Conservation (phyloP, 2,329 filamentous ascomycete species). For the Chrysoporthe puriensis region DNA sequence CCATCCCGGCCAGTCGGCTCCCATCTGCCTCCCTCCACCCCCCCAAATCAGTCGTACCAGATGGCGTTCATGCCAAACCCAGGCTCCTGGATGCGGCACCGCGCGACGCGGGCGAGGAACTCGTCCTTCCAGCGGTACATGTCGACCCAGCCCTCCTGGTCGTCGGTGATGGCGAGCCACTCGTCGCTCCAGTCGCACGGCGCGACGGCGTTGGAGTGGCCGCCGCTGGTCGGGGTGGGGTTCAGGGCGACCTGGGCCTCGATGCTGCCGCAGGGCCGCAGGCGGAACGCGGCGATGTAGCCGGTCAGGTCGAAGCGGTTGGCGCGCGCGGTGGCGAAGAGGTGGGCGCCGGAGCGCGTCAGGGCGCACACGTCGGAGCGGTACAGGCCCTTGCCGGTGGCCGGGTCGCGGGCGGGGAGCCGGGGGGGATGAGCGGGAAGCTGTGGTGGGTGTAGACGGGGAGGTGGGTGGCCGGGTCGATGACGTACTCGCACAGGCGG, state of each 20-base stretch:
- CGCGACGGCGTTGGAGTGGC: conserved; percentile 85
- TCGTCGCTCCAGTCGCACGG: conserved; percentile 85
- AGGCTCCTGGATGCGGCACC: conserved; percentile 79
- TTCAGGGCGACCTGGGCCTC: conserved; percentile 80
- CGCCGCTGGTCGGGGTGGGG: conserved; percentile 84
- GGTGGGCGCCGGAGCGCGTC: conserved; percentile 69
- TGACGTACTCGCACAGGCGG: conserved; percentile 77
- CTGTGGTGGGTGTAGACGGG: conserved; percentile 78
- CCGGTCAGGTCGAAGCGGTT: conserved; percentile 78
- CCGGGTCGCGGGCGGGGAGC: conserved; percentile 52
- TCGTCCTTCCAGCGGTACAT: conserved; percentile 87
- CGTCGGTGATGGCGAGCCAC: conserved; percentile 88
- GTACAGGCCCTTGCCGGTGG: conserved; percentile 62
- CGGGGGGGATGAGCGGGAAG: conserved; percentile 80
- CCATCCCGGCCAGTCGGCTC: too few species aligned
- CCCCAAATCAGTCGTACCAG: conserved; percentile 72
- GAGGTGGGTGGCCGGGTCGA: conserved; percentile 73
- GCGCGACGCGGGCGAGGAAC: conserved; percentile 76
- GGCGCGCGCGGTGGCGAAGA: conserved; percentile 83
- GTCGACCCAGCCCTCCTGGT: conserved; percentile 85
- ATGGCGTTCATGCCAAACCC: conserved; percentile 97
- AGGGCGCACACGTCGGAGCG: conserved; percentile 83
- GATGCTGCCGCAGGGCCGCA: conserved; percentile 70
- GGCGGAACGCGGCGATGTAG: conserved; percentile 80
- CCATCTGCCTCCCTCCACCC: too few species aligned